A percentile compares a stretch with the other conserved stretches of the same genome.
These are phyloP conservation scores for Euclidium syriacum DNA, from an alignment of 345 rosid genomes.

Conservation along the genomic window DNA sequence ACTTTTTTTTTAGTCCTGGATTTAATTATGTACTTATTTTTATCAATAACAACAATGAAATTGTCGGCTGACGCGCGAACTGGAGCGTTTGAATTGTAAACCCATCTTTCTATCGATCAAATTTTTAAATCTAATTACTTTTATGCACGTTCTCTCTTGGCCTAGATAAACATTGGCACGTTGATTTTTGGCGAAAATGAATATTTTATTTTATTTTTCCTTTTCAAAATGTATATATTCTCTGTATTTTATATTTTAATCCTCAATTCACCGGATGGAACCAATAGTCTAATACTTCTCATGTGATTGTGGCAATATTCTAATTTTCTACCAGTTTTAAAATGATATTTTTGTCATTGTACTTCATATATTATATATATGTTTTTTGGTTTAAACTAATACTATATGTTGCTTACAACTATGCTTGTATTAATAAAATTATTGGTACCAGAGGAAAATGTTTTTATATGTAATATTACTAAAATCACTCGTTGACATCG, in stretches of 20 bases:
- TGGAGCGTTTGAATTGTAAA: background rate
- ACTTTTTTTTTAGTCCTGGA: background rate
- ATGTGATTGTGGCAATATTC: slow-evolving; percentile 19
- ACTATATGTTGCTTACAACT: background rate
- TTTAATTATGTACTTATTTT: background rate
- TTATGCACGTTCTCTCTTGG: slow-evolving; percentile 29
- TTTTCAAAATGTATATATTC: background rate
- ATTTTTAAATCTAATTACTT: background rate
- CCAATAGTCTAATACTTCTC: slow-evolving; percentile 10
- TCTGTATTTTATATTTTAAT: background rate
- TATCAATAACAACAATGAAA: background rate
- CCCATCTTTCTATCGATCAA: background rate
- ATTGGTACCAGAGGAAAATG: background rate
- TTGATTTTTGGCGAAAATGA: background rate
- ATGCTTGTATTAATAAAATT: slow-evolving; percentile 1
- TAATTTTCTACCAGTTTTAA: background rate
- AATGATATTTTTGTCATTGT: background rate
- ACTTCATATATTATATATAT: background rate
- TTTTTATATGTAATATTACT: background rate
- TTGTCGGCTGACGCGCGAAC: slow-evolving; percentile 9
- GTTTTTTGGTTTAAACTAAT: background rate
- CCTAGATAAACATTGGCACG: slow-evolving; percentile 15
- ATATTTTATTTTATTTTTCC: too few species aligned
- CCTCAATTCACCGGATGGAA: background rate
- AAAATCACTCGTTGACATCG: slow-evolving; percentile 29